Base-by-base conservation (phyloP, 2,329 filamentous ascomycete genomes). In the Ophiobolus disseminans region DNA sequence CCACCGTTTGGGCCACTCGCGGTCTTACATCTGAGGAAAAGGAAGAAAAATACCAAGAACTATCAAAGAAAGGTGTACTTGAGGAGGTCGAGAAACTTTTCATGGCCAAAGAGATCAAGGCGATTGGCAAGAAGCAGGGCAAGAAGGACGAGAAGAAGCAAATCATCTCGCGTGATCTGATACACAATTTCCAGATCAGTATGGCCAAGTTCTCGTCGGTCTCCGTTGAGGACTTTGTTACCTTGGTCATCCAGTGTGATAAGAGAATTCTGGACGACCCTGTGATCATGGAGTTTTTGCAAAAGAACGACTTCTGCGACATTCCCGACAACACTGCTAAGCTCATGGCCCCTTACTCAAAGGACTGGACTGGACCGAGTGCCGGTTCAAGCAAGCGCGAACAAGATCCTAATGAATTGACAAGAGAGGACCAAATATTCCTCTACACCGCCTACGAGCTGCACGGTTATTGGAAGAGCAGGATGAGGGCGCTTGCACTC, bases 1-100 rank as follows among this genome's bases (percentile, higher is more conserved):
- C 91, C 40, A 97, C 93, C 44, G 90, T 97, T 63, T 97, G 93
- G 93, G 92, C 91, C 25, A 82, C 85, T 6, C 91, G 96, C 72
- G 85, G 89, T 22, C 88, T 90, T 4, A 95, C 90, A n/a, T 84
- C 86, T 4, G 87, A 95, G 70, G 89, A 89, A 53, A 90, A 92
- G 68, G 94, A 99, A 76, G 90, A 96, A 75, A 97, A 97, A 74
- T 97, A 97, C 69, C 86, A 88, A 30, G 94, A 97, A 67, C 82
- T 99, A 51, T 92, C 90, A 50, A 88, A 89, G 68, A 96, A 93
- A 79, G 94, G 94, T 78, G 95, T 99, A 55, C 80, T 97, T 58
- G 94, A 97, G 60, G 94, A 97, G 75, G 93, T 99, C 45, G 94
- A 99, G 76, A 95, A 96, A 73, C 81, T 97, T 31, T 99, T 99